Evolutionary conservation across 352 stramenopile species (phyloP).

Genomic region (Pythium monospermum): DNA sequence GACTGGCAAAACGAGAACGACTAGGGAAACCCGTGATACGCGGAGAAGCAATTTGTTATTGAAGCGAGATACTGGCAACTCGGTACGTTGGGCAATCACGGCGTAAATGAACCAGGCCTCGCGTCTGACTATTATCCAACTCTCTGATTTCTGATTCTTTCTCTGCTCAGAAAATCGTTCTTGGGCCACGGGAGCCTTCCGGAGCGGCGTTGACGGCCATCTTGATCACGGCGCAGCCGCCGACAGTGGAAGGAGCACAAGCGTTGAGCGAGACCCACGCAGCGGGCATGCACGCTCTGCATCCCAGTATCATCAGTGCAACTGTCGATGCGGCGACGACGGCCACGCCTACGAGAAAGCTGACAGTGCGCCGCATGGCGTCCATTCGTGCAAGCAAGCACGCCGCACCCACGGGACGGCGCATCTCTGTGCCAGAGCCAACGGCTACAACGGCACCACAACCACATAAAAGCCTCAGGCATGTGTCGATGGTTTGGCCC

Average conservation of each 20-base stretch:
- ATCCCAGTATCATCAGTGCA: conserved; percentile 12
- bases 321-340: not conserved
- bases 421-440: conserved; percentile 7
- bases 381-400: conserved; percentile 22
- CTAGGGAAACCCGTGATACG: not conserved
- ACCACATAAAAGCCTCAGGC: not conserved
- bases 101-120: not conserved
- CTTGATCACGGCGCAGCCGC: conserved; percentile 38
- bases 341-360: not conserved
- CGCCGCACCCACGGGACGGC: conserved; percentile 7
- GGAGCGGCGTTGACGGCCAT: conserved; percentile 45
- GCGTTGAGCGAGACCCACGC: conserved; percentile 40
- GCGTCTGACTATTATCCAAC: not conserved
- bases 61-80: conserved; percentile 30
- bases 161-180: conserved; percentile 57
- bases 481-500: conserved; percentile 7
- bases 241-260: conserved; percentile 41
- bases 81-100: conserved; percentile 18
- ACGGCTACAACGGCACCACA: not conserved
- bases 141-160: no score
- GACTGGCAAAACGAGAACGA: not conserved
- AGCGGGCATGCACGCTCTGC: conserved; percentile 33
- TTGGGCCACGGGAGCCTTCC: conserved; percentile 46
- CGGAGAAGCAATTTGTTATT: conserved; percentile 54
- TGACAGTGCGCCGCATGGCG: conserved; percentile 12